Evolutionary conservation across 257 asterid species (phyloP).

Genomic region (Phtheirospermum japonicum): DNA sequence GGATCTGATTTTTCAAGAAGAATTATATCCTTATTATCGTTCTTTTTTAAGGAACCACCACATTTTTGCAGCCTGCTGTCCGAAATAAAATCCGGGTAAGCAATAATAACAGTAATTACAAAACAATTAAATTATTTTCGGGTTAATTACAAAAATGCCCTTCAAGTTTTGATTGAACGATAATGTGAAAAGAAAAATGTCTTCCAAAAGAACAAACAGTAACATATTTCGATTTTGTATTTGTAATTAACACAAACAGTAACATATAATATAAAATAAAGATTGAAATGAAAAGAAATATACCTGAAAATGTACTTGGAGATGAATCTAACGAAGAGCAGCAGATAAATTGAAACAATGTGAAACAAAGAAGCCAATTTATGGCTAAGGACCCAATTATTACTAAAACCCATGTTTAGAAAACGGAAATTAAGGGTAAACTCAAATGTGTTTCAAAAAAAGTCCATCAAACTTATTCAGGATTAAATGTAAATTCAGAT

Average conservation of each 20-base stretch:
- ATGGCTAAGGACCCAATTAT: neutral
- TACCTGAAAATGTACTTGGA: neutral
- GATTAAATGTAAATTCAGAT: neutral
- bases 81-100: neutral
- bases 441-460: no score
- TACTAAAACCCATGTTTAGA: neutral
- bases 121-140: neutral
- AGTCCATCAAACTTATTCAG: neutral
- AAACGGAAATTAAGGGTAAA: neutral
- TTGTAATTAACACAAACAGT: no score
- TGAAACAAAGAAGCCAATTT: neutral
- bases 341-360: neutral
- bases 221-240: no score
- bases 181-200: no score
- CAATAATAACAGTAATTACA: neutral
- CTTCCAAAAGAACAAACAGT: no score
- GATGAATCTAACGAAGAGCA: neutral
- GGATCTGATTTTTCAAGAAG: neutral
- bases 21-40: no score
- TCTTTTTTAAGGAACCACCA: neutral
- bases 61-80: neutral
- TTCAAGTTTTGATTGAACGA: no score
- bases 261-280: no score
- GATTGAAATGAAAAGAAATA: neutral
- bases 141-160: neutral